Evolutionary conservation across 495 filamentous ascomycete species (phyloP).

Genomic region (Copromyces sp.): DNA sequence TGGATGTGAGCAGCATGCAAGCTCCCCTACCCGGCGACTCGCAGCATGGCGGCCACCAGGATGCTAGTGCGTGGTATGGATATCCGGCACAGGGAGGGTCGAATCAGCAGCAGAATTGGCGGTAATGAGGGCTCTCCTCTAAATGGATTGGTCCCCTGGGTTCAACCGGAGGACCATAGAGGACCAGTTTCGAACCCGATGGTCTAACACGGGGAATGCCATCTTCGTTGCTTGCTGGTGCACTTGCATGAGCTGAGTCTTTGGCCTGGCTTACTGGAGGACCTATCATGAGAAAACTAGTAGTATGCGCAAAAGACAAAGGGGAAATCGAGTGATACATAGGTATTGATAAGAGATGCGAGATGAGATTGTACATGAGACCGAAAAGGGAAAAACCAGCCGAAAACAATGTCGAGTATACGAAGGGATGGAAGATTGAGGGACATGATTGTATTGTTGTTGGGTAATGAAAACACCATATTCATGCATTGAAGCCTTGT

Average conservation of each 20-base stretch:
- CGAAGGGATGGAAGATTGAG: neutral
- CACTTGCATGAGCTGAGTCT: neutral
- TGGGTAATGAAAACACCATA: neutral
- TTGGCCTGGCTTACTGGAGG: neutral
- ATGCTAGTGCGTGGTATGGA: neutral
- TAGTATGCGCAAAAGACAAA: neutral
- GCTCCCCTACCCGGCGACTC: neutral
- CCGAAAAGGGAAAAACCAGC: neutral
- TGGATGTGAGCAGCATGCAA: neutral
- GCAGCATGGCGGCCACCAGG: neutral
- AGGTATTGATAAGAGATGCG: neutral
- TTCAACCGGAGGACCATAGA: neutral
- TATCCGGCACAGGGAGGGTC: neutral
- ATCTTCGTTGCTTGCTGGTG: neutral
- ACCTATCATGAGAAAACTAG: neutral
- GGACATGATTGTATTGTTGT: neutral
- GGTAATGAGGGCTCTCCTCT: neutral
- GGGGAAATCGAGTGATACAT: neutral
- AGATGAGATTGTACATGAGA: neutral
- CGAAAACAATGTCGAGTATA: neutral
- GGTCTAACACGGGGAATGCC: neutral
- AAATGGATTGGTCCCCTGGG: neutral
- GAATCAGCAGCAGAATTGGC: neutral
- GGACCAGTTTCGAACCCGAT: neutral
- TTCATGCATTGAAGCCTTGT: neutral